phyloP scores from a whole-genome alignment of 2,329 filamentous ascomycete species.

The Nothomitra cinnamomea region DNA sequence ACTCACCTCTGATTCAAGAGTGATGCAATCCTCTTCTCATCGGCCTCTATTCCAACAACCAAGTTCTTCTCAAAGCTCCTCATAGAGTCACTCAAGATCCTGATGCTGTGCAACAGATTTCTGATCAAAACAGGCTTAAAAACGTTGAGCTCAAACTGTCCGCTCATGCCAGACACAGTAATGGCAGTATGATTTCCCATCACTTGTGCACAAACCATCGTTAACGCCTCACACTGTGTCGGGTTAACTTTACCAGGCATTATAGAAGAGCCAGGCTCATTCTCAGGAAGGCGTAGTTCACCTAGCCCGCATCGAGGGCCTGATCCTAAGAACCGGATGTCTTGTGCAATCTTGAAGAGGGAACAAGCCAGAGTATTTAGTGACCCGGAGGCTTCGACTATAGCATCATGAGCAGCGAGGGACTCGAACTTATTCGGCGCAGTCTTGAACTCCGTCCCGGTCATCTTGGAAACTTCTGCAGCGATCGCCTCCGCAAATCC shows the following conservation, averaged over 20 bases:
- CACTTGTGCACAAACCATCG: conserved; percentile 94
- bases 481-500: conserved; percentile 92
- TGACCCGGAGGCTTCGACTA: conserved; percentile 84
- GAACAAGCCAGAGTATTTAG: conserved; percentile 86
- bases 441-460: conserved; percentile 82
- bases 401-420: conserved; percentile 84
- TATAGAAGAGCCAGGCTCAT: conserved; percentile 93
- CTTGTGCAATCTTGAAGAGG: conserved; percentile 95
- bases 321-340: conserved; percentile 91
- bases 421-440: conserved; percentile 99
- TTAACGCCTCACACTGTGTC: conserved; percentile 92
- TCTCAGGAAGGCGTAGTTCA: conserved; percentile 86
- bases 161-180: conserved; percentile 90
- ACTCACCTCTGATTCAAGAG: conserved; percentile 88
- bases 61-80: conserved; percentile 88
- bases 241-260: conserved; percentile 99
- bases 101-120: conserved; percentile 83
- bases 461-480: conserved; percentile 79
- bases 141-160: conserved; percentile 97
- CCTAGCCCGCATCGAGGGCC: conserved; percentile 91
- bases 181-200: conserved; percentile 93
- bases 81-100: conserved; percentile 85
- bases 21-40: conserved; percentile 78
- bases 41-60: conserved; percentile 72
- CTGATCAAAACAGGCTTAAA: conserved; percentile 96